Evolutionary conservation across 768 basidiomycete genomes (phyloP).

Genomic region (Boletus pseudopeckii): DNA sequence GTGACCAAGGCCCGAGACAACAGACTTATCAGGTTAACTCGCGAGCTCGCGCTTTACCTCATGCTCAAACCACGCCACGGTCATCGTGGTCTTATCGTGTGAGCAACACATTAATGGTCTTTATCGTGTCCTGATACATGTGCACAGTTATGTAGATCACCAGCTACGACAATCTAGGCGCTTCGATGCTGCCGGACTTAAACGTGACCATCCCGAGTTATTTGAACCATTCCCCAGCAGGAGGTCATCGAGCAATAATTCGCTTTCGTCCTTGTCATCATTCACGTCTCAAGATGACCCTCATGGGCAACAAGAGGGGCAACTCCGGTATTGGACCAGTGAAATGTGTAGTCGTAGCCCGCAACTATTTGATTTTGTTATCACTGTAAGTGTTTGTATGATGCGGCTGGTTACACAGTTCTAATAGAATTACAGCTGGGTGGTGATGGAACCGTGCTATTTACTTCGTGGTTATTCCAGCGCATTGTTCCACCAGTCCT

Average conservation of each 20-base stretch:
- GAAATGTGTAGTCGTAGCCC: constrained; percentile 91
- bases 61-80: constrained; percentile 81
- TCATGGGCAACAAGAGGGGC: constrained; percentile 64
- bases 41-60: constrained; percentile 90
- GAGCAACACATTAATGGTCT: constrained; percentile 28
- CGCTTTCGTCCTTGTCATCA: constrained; percentile 53
- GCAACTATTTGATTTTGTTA: constrained; percentile 95
- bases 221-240: constrained; percentile 78
- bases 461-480: constrained; percentile 99
- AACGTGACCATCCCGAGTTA: constrained; percentile 82
- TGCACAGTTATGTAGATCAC: constrained; percentile 82
- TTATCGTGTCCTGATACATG: constrained; percentile 14
- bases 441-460: constrained; percentile 96
- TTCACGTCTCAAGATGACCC: constrained; percentile 41
- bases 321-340: constrained; percentile 95
- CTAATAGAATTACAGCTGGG: constrained; percentile 63
- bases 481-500: constrained; percentile 98
- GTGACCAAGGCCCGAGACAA: constrained; percentile 99
- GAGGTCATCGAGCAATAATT: constrained; percentile 65
- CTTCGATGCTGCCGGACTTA: constrained; percentile 90
- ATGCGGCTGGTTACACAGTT: not conserved
- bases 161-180: constrained; percentile 86
- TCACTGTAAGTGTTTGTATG: constrained; percentile 65
- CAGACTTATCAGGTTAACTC: constrained; percentile 89
- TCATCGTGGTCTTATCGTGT: constrained; percentile 84